Base-by-base conservation (phyloP, 2,329 filamentous ascomycete species). In the Neofusicoccum umdonicola region DNA sequence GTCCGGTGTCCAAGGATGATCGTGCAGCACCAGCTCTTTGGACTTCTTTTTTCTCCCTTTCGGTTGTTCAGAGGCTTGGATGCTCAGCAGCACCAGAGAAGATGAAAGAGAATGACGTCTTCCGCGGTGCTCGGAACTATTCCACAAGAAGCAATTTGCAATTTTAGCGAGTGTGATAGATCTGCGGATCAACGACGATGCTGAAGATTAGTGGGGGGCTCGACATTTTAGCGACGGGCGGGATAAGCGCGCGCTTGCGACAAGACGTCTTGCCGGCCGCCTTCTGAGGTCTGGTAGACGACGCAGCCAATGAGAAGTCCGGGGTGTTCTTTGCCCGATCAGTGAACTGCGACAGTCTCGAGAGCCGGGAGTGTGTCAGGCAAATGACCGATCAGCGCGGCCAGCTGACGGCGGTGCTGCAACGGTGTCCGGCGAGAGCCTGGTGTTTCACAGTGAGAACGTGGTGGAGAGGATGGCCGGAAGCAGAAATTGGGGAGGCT, bases 161-260 rank as follows among this genome's bases (percentile, higher is more conserved):
- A 39, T 37, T 31, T 52, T 52, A 52, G 50, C 50, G 50, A 52
- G 15, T 37, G 50, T 52, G 50, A 52, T n/a, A 52, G 50, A 52
- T 52, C 50, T 52, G 50, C 50, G 50, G 50, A 52, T 52, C 50
- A 52, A 19, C 50, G n/a, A 34, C 34, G 31, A 17, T 12, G 15
- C 15, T 52, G 50, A 52, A 34, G 50, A 52, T 37, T 37, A 52
- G 50, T 52, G 50, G 31, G 34, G 50, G 27, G n/a, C 39, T 37
- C n/a, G 15, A 52, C 4, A 37, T 12, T 37, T 34, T 37, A 52
- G 50, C 50, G 50, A 52, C 7, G 7, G 15, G 8, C 17, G 34
- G 6, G 34, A 11, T 39, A 31, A 37, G 50, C 50, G 50, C 50
- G 50, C 50, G 50, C 31, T 52, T 52, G 17, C 4, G 8, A 12